A percentile compares a stretch with the other conserved stretches of the same genome.
phyloP scores from a whole-genome alignment of 2,329 filamentous ascomycete genomes.

The Sporothrix humicola region DNA sequence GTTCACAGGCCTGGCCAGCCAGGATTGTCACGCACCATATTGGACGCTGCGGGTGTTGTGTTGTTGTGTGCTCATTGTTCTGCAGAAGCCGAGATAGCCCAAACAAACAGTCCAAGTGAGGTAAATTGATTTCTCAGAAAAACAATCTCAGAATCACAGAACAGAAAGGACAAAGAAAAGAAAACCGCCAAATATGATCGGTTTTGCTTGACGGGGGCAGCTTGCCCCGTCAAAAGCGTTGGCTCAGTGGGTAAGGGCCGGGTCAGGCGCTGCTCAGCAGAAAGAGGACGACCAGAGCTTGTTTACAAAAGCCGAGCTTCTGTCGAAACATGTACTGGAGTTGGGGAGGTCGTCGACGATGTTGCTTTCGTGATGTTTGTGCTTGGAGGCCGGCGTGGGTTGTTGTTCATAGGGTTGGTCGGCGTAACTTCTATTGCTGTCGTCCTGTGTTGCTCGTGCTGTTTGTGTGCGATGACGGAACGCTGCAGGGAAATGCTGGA shows the following conservation, averaged over 20 bases:
- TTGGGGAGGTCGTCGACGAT: background rate
- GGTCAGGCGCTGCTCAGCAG: background rate
- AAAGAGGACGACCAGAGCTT: slow-evolving; percentile 12
- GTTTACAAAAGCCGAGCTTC: background rate
- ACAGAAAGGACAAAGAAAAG: background rate
- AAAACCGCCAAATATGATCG: background rate
- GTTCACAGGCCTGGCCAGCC: background rate
- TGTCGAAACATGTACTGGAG: slow-evolving; percentile 21
- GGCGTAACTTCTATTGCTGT: background rate
- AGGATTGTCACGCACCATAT: background rate
- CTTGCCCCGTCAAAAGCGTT: slow-evolving; percentile 24
- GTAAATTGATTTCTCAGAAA: background rate
- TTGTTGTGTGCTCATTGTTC: slow-evolving; percentile 20
- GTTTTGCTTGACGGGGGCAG: slow-evolving; percentile 23
- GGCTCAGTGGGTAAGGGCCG: background rate
- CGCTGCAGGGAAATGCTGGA: background rate
- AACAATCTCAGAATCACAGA: background rate
- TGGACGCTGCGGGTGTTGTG: slow-evolving; percentile 10
- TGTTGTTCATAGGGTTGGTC: background rate
- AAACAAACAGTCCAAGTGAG: background rate
- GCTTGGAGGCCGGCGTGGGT: background rate
- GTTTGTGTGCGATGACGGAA: background rate
- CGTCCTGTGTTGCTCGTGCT: background rate
- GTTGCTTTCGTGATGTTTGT: background rate
- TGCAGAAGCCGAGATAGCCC: background rate